Evolutionary conservation across 768 basidiomycete species (phyloP).

Genomic region (Phylloporus arenicola): DNA sequence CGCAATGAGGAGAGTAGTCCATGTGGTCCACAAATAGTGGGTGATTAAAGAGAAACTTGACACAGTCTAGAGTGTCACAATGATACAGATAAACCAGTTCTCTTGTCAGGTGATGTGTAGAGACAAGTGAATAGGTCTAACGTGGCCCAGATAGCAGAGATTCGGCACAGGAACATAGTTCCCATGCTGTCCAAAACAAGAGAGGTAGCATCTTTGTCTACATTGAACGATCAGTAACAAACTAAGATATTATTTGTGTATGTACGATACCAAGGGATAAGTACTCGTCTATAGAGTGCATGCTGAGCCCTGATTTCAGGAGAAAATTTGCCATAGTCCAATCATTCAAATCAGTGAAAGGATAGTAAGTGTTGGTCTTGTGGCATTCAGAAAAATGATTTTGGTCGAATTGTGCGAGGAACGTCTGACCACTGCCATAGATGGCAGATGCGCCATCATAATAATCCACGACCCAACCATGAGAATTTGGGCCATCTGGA

Average conservation of each 20-base stretch:
- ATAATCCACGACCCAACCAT: neutral
- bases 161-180: neutral
- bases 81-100: slow-evolving; percentile 12
- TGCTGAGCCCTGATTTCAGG: neutral
- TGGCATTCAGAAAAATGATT: neutral
- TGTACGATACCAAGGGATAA: neutral
- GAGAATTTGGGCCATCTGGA: neutral
- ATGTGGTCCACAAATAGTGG: too few relatives aligned
- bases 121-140: slow-evolving; percentile 17
- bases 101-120: slow-evolving; percentile 14
- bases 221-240: neutral
- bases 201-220: neutral
- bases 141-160: neutral
- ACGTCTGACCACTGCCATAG: neutral
- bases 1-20: too few relatives aligned
- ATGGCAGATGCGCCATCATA: neutral
- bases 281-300: neutral
- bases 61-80: too few relatives aligned
- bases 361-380: neutral
- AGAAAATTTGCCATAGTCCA: neutral
- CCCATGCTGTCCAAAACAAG: neutral
- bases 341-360: neutral
- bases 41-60: too few relatives aligned
- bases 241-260: neutral
- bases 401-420: neutral